phyloP scores from a whole-genome alignment of 2,329 filamentous ascomycete species.

The Rachicladosporium sp. region DNA sequence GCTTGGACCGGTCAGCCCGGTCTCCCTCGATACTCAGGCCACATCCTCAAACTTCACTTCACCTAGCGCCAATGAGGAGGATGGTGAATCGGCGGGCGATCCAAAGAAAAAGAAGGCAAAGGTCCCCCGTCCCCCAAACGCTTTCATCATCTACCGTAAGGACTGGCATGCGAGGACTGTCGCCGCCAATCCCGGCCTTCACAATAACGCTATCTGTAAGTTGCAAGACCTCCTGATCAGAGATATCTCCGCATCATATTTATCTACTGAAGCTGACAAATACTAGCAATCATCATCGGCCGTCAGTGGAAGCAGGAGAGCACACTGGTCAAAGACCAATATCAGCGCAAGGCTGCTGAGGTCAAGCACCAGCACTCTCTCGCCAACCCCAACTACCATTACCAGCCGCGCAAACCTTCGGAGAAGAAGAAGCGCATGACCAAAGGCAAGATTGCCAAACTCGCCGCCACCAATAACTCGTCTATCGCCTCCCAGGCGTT shows the following conservation, averaged over 20 bases:
- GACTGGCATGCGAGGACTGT: conserved; percentile 26
- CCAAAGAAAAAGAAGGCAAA: conserved; percentile 13
- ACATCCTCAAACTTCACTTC: too few relatives aligned
- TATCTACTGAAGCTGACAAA: conserved; percentile 7
- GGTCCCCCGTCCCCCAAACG: conserved; percentile 33
- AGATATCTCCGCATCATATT: not conserved
- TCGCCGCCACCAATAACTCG: conserved; percentile 6
- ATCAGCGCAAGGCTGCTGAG: conserved; percentile 27
- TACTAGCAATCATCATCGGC: conserved; percentile 28
- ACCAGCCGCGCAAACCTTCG: conserved; percentile 34
- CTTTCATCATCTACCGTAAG: conserved; percentile 35
- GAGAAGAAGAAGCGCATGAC: conserved; percentile 35
- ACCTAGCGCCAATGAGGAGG: too few relatives aligned
- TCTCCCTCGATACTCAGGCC: too few relatives aligned
- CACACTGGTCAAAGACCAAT: conserved; percentile 25
- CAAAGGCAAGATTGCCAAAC: conserved; percentile 22
- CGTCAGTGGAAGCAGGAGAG: conserved; percentile 30
- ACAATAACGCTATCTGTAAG: conserved; percentile 37
- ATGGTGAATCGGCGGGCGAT: too few relatives aligned
- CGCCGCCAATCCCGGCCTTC: conserved; percentile 26
- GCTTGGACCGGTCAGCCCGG: too few relatives aligned
- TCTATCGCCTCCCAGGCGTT: not conserved
- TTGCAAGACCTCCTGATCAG: not conserved
- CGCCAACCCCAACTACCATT: conserved; percentile 33
- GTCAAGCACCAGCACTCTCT: conserved; percentile 28